These are phyloP conservation scores for Camptophora hylomeconis DNA, from an alignment of 2,329 filamentous ascomycete genomes.

Conservation along the genomic window DNA sequence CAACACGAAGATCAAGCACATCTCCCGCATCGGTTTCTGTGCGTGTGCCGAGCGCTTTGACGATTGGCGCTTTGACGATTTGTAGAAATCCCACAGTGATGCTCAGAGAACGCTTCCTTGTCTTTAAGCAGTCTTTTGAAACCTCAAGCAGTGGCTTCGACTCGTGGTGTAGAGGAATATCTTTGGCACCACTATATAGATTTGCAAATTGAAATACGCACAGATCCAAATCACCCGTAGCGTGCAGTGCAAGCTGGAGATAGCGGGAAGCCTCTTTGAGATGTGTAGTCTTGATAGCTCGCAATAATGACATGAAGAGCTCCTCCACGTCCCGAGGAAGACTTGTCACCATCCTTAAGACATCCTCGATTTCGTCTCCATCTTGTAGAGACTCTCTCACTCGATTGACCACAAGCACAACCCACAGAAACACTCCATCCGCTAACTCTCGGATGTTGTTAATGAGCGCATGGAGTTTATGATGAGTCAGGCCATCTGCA, in stretches of 20 bases:
- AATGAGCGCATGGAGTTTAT: not conserved
- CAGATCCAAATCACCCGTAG: not conserved
- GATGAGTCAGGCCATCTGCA: not conserved
- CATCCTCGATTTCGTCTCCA: constrained; percentile 2
- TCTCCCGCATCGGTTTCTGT: too few species aligned
- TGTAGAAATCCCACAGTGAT: not conserved
- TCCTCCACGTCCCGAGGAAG: constrained; percentile 10
- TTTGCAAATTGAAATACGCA: not conserved
- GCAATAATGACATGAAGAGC: constrained; percentile 6
- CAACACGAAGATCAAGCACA: too few species aligned
- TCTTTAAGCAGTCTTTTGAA: not conserved
- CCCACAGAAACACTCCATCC: constrained; percentile 34
- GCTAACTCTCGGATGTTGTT: constrained; percentile 23
- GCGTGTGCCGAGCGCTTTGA: too few species aligned
- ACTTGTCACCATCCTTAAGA: constrained; percentile 2
- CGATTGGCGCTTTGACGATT: not conserved
- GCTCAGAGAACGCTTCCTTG: not conserved
- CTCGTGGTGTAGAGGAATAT: not conserved
- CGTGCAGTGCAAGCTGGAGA: constrained; percentile 5
- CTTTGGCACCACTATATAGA: not conserved
- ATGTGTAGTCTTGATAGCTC: constrained; percentile 3
- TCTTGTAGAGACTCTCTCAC: constrained; percentile 16
- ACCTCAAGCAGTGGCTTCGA: not conserved
- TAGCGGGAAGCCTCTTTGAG: constrained; percentile 4
- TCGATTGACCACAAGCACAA: constrained; percentile 31